Base-by-base conservation (phyloP, 192 early-diverging fungal genomes). In the Podila epicladia region DNA sequence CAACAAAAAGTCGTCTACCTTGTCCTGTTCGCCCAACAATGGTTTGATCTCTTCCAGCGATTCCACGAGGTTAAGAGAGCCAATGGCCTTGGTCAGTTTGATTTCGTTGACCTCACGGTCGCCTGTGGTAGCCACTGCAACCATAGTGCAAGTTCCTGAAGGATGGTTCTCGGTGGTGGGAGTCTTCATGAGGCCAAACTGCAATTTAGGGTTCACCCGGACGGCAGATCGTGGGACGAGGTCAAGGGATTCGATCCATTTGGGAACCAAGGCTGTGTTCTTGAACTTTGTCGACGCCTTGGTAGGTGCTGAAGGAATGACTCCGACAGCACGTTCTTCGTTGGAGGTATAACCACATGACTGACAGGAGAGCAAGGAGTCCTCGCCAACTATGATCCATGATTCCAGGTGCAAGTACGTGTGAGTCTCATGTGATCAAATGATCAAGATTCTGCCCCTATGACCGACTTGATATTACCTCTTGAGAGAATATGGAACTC, bases 341-440 rank as follows among this genome's bases (percentile, higher is more conserved):
- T 98, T 98, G 4, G 95, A 93, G 20, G 88, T 87, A 79, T 96
- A 96, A 29, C 87, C 89, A 72, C 97, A 98, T n/a, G 64, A 45
- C 4, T 70, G 24, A 74, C 97, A 98, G 0, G 75, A 72, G 24
- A 97, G 78, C 59, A 98, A 62, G 2, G 89, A 89, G 65, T 98
- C 95, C 82, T 98, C 97, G 24, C 97, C 97, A 2, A 86, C 89
- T 84, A 65, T n/a, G 20, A 45, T 45, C 41, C 41, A 45, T 45
- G 41, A 17, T 3, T 45, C 41, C 41, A 45, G 17, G 41, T 13
- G 15, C 41, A 45, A 45, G 41, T 15, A 8, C 13, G 15, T 45
- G 41, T 45, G 41, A 45, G 41, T 17, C 13, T 15, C 41, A 45
- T 12, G 11, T 45, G 41, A 45, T 45, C 13, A 3, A 26, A 26